These are phyloP conservation scores for Psilocybe mexicana DNA, from an alignment of 1,284 basidiomycete species.

Conservation along the genomic window DNA sequence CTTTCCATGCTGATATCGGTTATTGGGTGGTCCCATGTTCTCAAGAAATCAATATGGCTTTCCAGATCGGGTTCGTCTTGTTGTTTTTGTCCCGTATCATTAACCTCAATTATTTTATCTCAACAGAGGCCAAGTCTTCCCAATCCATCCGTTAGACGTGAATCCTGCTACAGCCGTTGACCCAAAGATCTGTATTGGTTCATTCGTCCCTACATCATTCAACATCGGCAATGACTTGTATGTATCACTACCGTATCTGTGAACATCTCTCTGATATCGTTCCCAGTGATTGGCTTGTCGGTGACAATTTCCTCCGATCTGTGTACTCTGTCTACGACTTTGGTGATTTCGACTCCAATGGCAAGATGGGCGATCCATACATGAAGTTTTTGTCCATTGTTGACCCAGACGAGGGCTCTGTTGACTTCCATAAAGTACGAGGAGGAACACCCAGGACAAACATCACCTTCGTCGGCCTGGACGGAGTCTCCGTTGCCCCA, in stretches of 20 bases:
- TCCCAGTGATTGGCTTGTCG: slow-evolving; percentile 75
- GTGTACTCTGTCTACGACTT: slow-evolving; percentile 86
- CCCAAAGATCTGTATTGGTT: slow-evolving; percentile 59
- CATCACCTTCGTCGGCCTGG: slow-evolving; percentile 65
- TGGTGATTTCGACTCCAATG: slow-evolving; percentile 69
- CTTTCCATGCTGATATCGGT: slow-evolving; percentile 47
- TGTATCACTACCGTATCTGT: slow-evolving; percentile 3
- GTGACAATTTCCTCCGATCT: slow-evolving; percentile 81
- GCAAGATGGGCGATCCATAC: slow-evolving; percentile 71
- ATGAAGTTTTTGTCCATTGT: slow-evolving; percentile 70
- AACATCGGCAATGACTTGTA: slow-evolving; percentile 25
- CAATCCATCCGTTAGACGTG: slow-evolving; percentile 76
- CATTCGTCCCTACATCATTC: slow-evolving; percentile 58
- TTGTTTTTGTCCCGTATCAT: slow-evolving; percentile 10
- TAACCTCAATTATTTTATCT: slow-evolving; percentile 4
- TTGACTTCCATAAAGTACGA: slow-evolving; percentile 65
- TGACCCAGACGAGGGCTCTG: slow-evolving; percentile 66
- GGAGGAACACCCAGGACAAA: slow-evolving; percentile 63
- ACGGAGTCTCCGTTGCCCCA: slow-evolving; percentile 42
- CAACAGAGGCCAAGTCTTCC: slow-evolving; percentile 62
- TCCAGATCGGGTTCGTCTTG: slow-evolving; percentile 66
- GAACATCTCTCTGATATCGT: not conserved
- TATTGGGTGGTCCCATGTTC: slow-evolving; percentile 73
- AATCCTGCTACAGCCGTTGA: slow-evolving; percentile 48
- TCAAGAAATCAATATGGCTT: slow-evolving; percentile 70